These are phyloP conservation scores for Torrubiella hemipterigena DNA, from an alignment of 2,329 filamentous ascomycete species.

Conservation along the genomic window DNA sequence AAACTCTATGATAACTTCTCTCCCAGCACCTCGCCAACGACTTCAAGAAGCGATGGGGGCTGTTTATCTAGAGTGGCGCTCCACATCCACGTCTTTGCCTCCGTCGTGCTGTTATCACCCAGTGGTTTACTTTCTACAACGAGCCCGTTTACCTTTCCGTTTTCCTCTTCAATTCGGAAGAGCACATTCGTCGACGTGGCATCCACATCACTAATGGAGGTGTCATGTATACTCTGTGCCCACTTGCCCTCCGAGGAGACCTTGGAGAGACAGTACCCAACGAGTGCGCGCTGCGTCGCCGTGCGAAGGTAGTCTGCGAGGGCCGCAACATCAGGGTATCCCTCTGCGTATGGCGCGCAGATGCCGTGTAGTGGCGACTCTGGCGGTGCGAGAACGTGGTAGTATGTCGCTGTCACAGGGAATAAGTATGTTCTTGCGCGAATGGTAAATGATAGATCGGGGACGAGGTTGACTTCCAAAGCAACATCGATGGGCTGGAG, in stretches of 20 bases:
- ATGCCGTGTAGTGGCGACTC: constrained; percentile 20
- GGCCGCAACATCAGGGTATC: constrained; percentile 30
- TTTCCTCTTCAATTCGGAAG: constrained; percentile 16
- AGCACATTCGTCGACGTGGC: constrained; percentile 17
- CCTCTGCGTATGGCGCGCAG: constrained; percentile 31
- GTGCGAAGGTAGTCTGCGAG: constrained; percentile 33
- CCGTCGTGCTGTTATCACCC: constrained; percentile 3
- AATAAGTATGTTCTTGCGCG: constrained; percentile 30
- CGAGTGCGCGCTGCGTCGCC: constrained; percentile 27
- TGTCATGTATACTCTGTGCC: constrained; percentile 18
- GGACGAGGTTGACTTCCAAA: constrained; percentile 33
- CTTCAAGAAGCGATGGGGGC: background rate
- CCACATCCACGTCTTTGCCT: background rate
- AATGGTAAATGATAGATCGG: constrained; percentile 28
- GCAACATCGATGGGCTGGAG: constrained; percentile 28
- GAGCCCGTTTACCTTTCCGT: constrained; percentile 10
- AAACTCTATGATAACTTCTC: background rate
- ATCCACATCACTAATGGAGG: constrained; percentile 16
- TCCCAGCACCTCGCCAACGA: background rate
- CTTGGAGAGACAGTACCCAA: constrained; percentile 19
- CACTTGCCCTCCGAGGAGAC: constrained; percentile 12
- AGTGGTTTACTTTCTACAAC: constrained; percentile 10
- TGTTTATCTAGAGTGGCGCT: background rate
- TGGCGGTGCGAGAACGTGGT: constrained; percentile 27
- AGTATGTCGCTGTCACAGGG: constrained; percentile 32